Conservation (phyloP, 352 stramenopile species). For the Lagenidium giganteum region DNA sequence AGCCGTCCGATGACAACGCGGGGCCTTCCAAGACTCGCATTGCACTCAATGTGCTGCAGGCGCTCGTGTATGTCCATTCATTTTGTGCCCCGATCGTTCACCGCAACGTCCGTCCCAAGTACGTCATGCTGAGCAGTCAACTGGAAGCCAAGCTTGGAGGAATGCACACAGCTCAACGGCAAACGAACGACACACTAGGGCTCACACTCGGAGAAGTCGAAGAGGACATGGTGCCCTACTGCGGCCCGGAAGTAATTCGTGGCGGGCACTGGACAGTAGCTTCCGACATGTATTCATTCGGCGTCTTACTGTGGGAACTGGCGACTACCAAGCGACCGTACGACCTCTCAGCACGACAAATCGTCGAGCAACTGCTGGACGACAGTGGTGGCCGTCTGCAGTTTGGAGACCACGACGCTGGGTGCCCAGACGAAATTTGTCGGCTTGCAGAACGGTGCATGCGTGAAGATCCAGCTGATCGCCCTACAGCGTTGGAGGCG, state of each 20-base stretch:
- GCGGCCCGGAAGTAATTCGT: slow-evolving; percentile 8
- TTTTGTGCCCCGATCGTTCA: slow-evolving; percentile 6
- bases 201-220: too few species aligned
- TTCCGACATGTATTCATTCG: slow-evolving; percentile 14
- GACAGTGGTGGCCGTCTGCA: too few species aligned
- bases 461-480: background rate
- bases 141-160: slow-evolving; percentile 9
- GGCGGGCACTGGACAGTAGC: slow-evolving; percentile 6
- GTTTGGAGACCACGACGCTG: background rate
- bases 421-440: slow-evolving; percentile 12
- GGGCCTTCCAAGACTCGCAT: slow-evolving; percentile 13
- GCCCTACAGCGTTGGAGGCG: slow-evolving; percentile 3
- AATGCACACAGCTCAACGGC: background rate
- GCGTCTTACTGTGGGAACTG: slow-evolving; percentile 11
- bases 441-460: slow-evolving; percentile 12
- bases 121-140: slow-evolving; percentile 2
- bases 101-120: slow-evolving; percentile 8
- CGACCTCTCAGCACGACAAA: too few species aligned
- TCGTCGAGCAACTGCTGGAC: too few species aligned
- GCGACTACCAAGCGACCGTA: slow-evolving; percentile 5
- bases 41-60: slow-evolving; percentile 9
- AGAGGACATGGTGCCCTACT: slow-evolving; percentile 8
- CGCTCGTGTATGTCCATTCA: slow-evolving; percentile 11
- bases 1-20: background rate
- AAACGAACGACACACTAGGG: slow-evolving; percentile 9